A percentile compares a stretch with the other conserved stretches of the same genome.
Conservation (phyloP, 805 yeast genomes). For the Scheffersomyces ergatensis region DNA sequence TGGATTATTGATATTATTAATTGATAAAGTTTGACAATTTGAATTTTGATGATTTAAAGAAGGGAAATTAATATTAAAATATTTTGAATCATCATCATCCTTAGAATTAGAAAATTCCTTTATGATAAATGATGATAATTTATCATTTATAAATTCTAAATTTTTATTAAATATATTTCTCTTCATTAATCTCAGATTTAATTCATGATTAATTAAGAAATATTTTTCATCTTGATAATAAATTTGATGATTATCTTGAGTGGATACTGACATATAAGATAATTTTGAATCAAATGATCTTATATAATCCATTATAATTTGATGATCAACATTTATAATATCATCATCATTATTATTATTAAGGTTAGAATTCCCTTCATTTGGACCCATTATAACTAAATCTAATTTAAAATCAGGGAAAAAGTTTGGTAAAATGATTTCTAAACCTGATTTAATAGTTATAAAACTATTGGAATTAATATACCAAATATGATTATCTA, state of each 20-base stretch:
- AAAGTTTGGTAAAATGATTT: slow-evolving; percentile 22
- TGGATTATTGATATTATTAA: background rate
- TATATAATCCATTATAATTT: background rate
- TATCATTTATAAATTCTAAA: slow-evolving; percentile 21
- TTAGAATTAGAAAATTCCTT: no score
- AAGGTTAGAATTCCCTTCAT: slow-evolving; percentile 14
- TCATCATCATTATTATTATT: slow-evolving; percentile 7
- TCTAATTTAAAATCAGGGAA: slow-evolving; percentile 26
- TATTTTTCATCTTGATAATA: slow-evolving; percentile 33
- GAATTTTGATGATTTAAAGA: slow-evolving; percentile 22
- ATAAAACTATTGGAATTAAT: slow-evolving; percentile 26
- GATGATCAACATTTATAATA: background rate
- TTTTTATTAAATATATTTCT: slow-evolving; percentile 20
- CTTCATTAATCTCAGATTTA: slow-evolving; percentile 11
- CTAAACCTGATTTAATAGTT: slow-evolving; percentile 21
- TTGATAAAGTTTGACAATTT: slow-evolving; percentile 15
- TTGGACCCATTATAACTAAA: slow-evolving; percentile 33
- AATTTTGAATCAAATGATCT: slow-evolving; percentile 4
- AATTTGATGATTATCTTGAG: slow-evolving; percentile 24
- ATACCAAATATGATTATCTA: slow-evolving; percentile 30
- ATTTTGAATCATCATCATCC: no score
- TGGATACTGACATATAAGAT: slow-evolving; percentile 20
- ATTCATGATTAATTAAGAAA: slow-evolving; percentile 16
- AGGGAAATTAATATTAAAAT: slow-evolving; percentile 25
- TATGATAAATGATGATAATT: slow-evolving; percentile 17